Conservation (phyloP, 768 basidiomycete species). For the Lactarius hatsudake region DNA sequence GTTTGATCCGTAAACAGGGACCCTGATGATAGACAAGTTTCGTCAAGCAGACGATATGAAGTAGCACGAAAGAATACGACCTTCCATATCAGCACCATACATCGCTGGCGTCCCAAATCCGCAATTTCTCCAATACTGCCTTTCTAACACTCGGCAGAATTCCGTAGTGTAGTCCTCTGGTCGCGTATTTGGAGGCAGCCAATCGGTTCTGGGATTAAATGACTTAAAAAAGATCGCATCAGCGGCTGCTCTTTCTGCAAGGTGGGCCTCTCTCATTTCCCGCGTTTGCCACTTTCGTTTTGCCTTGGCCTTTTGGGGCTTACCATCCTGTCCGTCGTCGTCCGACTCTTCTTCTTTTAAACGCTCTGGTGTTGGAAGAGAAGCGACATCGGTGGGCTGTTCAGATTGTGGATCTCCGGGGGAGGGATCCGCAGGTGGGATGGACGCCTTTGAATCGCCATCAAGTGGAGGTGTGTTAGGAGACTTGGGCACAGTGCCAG, state of each 20-base stretch:
- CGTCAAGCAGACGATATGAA: background rate
- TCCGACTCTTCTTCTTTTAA: constrained; percentile 26
- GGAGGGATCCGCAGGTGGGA: background rate
- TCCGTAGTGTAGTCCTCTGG: constrained; percentile 82
- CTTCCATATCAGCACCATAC: constrained; percentile 97
- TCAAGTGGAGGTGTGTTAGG: constrained; percentile 12
- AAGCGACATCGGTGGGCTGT: background rate
- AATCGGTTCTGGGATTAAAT: constrained; percentile 71
- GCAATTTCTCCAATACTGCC: constrained; percentile 90
- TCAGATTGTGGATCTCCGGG: background rate
- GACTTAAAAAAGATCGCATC: constrained; percentile 58
- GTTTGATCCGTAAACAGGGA: constrained; percentile 74
- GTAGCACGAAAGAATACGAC: constrained; percentile 40
- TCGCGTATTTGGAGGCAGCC: constrained; percentile 75
- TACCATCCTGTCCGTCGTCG: constrained; percentile 31
- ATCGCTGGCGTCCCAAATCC: constrained; percentile 87
- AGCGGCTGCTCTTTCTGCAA: constrained; percentile 45
- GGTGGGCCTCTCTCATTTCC: constrained; percentile 46
- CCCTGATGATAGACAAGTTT: constrained; percentile 37
- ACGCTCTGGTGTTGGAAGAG: constrained; percentile 23
- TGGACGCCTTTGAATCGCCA: background rate
- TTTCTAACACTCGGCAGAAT: constrained; percentile 82
- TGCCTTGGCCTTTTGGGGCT: constrained; percentile 37
- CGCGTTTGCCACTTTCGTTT: constrained; percentile 44
- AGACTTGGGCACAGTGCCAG: constrained; percentile 1